Evolutionary conservation across 2,329 filamentous ascomycete species (phyloP), one percentile per base, ranked within the genome.

Genomic region (Phialophora chinensis): DNA sequence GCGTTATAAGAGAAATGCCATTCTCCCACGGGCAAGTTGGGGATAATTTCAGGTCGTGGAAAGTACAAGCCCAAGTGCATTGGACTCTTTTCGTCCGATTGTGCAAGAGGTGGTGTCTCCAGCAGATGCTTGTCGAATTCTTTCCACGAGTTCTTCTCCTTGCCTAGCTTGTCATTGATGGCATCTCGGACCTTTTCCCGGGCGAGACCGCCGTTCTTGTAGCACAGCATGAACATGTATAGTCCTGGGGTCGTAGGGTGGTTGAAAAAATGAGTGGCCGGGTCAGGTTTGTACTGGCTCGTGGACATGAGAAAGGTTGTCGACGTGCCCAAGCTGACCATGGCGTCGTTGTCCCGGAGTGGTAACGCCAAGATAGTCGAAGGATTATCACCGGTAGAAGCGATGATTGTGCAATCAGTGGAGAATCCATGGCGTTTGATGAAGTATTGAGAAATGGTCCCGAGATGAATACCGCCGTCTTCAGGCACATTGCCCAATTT

Each of bases 211-310:
- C 95, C 95, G 80, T 99, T 99, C 81, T 98, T 98, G 84, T 98
- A 99, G 85, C 95, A 99, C 42, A 99, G 88, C 95, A 99, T 99
- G 80, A 99, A 98, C 95, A 99, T 98, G 85, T 96, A 97, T 67
- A 97, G 86, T 0, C 91, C 92, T 0, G 89, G 82, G 0, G 92
- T 96, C 53, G 93, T 95, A 1, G 95, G 95, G 79, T 98, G 93
- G 82, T 97, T 97, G 87, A 98, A 96, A 84, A 98, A 97, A 82
- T 99, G 95, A 75, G 97, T 97, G 6, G 91, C 87, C 2, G 92
- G 91, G 75, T 97, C 90, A 1, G 95, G 92, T 77, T 90, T 90
- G 84, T 97, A 98, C 73, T 87, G 85, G n/a, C 92, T 89, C 4
- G 95, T 98, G 75, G 91, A 93, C 94, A 98, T 98, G 67, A 99